phyloP scores from a whole-genome alignment of 2,329 filamentous ascomycete genomes.

The Byssoonygena ceratinophila region DNA sequence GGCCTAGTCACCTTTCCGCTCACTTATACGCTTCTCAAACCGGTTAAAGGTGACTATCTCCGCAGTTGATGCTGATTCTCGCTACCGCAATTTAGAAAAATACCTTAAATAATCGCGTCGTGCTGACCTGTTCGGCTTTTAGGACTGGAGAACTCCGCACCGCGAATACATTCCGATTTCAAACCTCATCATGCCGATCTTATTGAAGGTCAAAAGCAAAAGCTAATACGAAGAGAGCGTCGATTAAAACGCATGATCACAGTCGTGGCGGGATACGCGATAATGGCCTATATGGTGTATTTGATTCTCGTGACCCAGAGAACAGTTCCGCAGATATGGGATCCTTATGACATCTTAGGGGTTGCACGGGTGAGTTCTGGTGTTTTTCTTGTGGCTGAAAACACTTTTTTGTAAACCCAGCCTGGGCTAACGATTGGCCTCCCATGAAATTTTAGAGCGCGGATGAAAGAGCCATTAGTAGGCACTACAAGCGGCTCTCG shows the following conservation, averaged over 20 bases:
- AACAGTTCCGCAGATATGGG: conserved; percentile 70
- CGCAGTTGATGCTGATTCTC: neutral
- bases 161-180: conserved; percentile 71
- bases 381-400: neutral
- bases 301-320: conserved; percentile 70
- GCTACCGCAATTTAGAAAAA: too few relatives aligned
- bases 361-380: conserved; percentile 58
- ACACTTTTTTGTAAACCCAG: neutral
- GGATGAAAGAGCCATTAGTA: conserved; percentile 84
- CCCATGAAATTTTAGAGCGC: conserved; percentile 47
- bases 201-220: conserved; percentile 69
- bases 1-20: conserved; percentile 80
- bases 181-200: conserved; percentile 72
- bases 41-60: conserved; percentile 50
- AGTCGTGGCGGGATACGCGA: conserved; percentile 64
- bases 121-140: conserved; percentile 23
- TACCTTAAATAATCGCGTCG: neutral
- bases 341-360: conserved; percentile 89
- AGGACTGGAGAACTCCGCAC: conserved; percentile 68
- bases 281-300: conserved; percentile 87
- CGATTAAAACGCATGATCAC: conserved; percentile 73
- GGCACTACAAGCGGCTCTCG: conserved; percentile 76
- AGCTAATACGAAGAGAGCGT: conserved; percentile 81
- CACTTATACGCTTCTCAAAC: conserved; percentile 76
- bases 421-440: neutral